These are phyloP conservation scores for Kregervanrija delftensis DNA, from an alignment of 805 yeast genomes.

Conservation along the genomic window DNA sequence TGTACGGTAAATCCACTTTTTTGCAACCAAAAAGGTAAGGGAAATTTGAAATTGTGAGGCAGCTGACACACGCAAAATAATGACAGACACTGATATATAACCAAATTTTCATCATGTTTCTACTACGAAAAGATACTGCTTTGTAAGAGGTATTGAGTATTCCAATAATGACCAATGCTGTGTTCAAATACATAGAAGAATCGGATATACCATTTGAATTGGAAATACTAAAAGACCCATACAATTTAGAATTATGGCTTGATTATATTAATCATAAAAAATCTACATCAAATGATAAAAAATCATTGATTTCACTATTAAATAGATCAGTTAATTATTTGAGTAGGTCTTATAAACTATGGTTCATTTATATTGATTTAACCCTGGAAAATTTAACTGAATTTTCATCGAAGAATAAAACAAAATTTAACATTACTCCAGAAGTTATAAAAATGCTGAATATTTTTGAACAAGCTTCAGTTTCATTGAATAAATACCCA, in stretches of 20 bases:
- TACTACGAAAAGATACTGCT: too few relatives aligned
- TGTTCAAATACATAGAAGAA: slow-evolving; percentile 9
- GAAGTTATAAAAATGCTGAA: slow-evolving; percentile 7
- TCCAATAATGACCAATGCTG: neutral
- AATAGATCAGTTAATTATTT: slow-evolving; percentile 44
- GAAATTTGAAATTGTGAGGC: too few relatives aligned
- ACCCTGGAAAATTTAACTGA: neutral
- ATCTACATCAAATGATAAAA: slow-evolving; percentile 12
- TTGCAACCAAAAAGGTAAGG: too few relatives aligned
- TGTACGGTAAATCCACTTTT: too few relatives aligned
- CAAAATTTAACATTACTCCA: too few relatives aligned
- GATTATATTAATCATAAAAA: slow-evolving; percentile 34
- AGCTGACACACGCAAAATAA: too few relatives aligned
- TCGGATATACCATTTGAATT: slow-evolving; percentile 32
- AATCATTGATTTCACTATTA: slow-evolving; percentile 35
- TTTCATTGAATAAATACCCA: slow-evolving; percentile 37
- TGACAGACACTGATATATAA: too few relatives aligned
- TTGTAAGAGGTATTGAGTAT: too few relatives aligned
- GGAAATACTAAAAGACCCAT: slow-evolving; percentile 28
- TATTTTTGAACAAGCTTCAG: slow-evolving; percentile 43
- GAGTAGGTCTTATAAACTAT: slow-evolving; percentile 43
- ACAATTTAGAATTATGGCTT: slow-evolving; percentile 36
- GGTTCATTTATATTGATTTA: slow-evolving; percentile 42
- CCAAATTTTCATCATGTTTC: too few relatives aligned
- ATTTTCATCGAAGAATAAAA: neutral